Evolutionary conservation across 2,329 filamentous ascomycete species (phyloP).

Genomic region (Pezicula neosporulosa): DNA sequence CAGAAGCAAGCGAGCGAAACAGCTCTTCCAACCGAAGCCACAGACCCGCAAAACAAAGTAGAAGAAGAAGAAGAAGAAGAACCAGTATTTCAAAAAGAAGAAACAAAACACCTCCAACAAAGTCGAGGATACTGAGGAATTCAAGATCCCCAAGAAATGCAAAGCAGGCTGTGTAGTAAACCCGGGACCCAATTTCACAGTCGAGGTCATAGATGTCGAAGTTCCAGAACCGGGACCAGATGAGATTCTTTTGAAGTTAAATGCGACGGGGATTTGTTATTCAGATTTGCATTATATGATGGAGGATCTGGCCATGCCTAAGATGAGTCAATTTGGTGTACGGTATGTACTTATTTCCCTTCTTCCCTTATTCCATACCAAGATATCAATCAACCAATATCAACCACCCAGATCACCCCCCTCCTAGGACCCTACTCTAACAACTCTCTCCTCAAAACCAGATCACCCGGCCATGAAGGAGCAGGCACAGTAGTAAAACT

Average conservation of each 20-base stretch:
- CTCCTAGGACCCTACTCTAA: too few relatives aligned
- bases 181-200: constrained; percentile 43
- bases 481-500: constrained; percentile 55
- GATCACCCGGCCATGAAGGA: constrained; percentile 51
- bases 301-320: constrained; percentile 44
- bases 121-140: constrained; percentile 4
- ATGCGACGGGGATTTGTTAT: constrained; percentile 54
- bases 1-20: too few relatives aligned
- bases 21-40: too few relatives aligned
- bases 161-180: constrained; percentile 48
- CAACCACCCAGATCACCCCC: too few relatives aligned
- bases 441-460: too few relatives aligned
- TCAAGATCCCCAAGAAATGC: constrained; percentile 43
- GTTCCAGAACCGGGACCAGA: constrained; percentile 41
- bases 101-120: too few relatives aligned
- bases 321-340: constrained; percentile 39
- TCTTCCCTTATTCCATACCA: too few relatives aligned
- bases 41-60: too few relatives aligned
- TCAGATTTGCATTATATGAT: constrained; percentile 56
- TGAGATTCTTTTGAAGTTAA: constrained; percentile 54
- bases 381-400: too few relatives aligned
- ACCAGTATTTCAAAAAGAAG: too few relatives aligned
- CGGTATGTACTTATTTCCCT: too few relatives aligned
- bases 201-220: constrained; percentile 43
- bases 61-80: too few relatives aligned